phyloP scores from a whole-genome alignment of 148 eudicot species.

The Vaccinium macrocarpon region DNA sequence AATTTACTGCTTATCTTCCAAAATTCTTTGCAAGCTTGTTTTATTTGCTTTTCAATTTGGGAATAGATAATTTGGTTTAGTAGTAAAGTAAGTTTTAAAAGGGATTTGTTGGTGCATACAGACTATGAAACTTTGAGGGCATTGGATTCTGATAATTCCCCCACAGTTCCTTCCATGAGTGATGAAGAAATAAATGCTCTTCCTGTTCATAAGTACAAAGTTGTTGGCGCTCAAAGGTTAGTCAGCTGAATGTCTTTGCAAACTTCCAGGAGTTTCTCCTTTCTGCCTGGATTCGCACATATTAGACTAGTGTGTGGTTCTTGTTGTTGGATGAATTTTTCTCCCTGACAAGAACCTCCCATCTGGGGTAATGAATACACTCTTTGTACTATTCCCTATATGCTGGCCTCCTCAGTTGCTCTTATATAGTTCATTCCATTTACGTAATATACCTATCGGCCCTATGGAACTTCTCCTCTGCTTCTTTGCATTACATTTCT shows the following conservation, averaged over 20 bases:
- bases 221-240: slow-evolving; percentile 52
- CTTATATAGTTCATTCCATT: not conserved
- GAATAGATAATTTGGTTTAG: not conserved
- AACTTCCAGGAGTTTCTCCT: not conserved
- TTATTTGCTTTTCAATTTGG: not conserved
- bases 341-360: not conserved
- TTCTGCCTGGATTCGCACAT: not conserved
- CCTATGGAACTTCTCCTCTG: not conserved
- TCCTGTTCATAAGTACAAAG: slow-evolving; percentile 84
- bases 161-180: slow-evolving; percentile 72
- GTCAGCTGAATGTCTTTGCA: not conserved
- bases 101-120: slow-evolving; percentile 23
- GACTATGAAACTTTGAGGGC: slow-evolving; percentile 94
- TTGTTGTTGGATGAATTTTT: not conserved
- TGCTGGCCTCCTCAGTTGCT: not conserved
- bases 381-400: not conserved
- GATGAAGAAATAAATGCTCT: slow-evolving; percentile 89
- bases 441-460: no score
- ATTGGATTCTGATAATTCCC: slow-evolving; percentile 74
- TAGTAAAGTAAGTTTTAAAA: not conserved
- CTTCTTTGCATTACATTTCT: not conserved
- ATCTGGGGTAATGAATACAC: not conserved
- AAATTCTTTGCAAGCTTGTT: not conserved
- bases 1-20: not conserved
- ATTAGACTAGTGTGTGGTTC: not conserved